Conservation (phyloP, 2,329 filamentous ascomycete genomes). For the Aspergillus awamori region DNA sequence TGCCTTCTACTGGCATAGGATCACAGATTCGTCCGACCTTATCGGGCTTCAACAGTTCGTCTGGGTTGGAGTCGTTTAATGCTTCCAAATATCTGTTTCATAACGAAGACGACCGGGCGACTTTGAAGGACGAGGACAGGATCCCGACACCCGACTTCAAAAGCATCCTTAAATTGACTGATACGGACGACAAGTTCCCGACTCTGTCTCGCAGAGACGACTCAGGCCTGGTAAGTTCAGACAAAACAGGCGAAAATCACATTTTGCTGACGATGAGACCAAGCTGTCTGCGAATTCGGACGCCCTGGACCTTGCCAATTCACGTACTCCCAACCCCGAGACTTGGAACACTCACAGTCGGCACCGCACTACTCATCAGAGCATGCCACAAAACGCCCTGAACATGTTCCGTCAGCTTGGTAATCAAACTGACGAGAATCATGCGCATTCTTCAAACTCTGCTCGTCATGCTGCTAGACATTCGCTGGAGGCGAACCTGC, state of each 20-base stretch:
- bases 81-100: constrained; percentile 85
- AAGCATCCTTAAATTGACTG: constrained; percentile 70
- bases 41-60: constrained; percentile 31
- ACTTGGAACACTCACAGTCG: constrained; percentile 67
- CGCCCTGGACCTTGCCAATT: constrained; percentile 76
- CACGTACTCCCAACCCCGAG: constrained; percentile 67
- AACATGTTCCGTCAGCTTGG: constrained; percentile 44
- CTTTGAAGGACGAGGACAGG: constrained; percentile 50
- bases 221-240: constrained; percentile 55
- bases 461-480: constrained; percentile 47
- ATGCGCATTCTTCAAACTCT: constrained; percentile 26
- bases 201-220: constrained; percentile 60
- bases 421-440: constrained; percentile 34
- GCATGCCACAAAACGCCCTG: constrained; percentile 59
- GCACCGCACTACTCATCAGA: constrained; percentile 67
- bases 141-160: constrained; percentile 67
- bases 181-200: constrained; percentile 82
- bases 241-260: background rate
- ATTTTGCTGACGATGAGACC: constrained; percentile 46
- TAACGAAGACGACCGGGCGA: constrained; percentile 69
- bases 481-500: constrained; percentile 49
- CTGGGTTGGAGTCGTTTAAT: constrained; percentile 78
- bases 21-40: constrained; percentile 35
- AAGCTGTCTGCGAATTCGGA: constrained; percentile 80
- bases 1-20: constrained; percentile 68